Base-by-base conservation (phyloP, 345 rosid genomes). In the Aethionema arabicum region DNA sequence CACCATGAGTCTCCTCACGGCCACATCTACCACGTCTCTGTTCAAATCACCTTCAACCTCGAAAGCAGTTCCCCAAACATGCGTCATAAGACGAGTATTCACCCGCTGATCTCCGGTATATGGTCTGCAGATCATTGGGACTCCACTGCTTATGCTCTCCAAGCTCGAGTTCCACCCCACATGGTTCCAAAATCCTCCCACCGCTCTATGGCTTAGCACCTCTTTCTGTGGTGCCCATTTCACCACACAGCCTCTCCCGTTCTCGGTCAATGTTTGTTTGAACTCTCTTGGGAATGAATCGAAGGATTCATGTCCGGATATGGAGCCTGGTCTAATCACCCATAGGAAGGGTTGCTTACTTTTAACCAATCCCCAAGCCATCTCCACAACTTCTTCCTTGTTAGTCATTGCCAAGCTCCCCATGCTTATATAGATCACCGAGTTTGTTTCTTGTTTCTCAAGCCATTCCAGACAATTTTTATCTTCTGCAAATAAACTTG, bases 181-280 rank as follows among this genome's bases (percentile, higher is more conserved):
- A 56, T 46, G 80, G 71, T 52, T 76, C 43, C 78, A 65, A 67
- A 79, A 70, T 43, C 80, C 79, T 29, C 83, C 78, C 27, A 71
- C 55, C 3, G 80, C 76, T 33, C 65, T 48, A 21, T 79, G 68
- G 13, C 58, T 55, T 46, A 78, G 11, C 11, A 83, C 81, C 32
- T 74, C 68, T 58, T 47, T 74, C 11, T 72, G 82, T 2, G 85
- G 83, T 2, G 80, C 82, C 82, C 85, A 83, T 44, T 75, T 73
- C 27, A 78, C 78, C 8, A 74, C 70, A 64, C 52, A 74, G 7
- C 83, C 79, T 43, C 65, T 67, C 38, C 64, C 77, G 27, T 21
- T 21, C 7, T 68, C 71, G 5, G 7, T 44, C 47, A 74, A 59
- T 14, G 40, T 37, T 35, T 63, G 66, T 32, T 13, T 39, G 41